Base-by-base conservation (phyloP, 345 rosid species). In the Arabis alpina region DNA sequence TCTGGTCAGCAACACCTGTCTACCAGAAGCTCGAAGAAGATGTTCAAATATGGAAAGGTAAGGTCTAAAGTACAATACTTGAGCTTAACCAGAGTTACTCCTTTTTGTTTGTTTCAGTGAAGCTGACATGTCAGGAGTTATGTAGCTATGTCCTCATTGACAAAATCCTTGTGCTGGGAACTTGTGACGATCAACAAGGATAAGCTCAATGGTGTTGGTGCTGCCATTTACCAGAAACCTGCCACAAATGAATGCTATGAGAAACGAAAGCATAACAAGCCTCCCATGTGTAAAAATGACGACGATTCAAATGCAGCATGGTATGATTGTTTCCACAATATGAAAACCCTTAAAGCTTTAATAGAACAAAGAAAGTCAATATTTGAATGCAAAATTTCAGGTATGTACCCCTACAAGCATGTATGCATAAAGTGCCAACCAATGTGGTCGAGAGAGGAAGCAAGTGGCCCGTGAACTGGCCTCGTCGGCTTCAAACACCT, bases 1-100 rank as follows among this genome's bases (percentile, higher is more conserved):
- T 88, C 10, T 94, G 99, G 98, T 91, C 99, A 30, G 97, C 98
- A 9, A 91, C 99, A 49, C 99, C 99, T 2, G 98, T 91, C 11
- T 94, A 94, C 75, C 96, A 84, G 61, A 91, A 76, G 73, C 80
- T 74, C 41, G 71, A 72, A 74, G 93, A 89, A 78, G 97, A 94
- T 77, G 82, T 80, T 5, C 76, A 79, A 75, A 94, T 91, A 58
- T 94, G 99, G 99, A 68, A 83, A 61, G 99, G n/a, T n/a, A n/a
- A n/a, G n/a, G n/a, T n/a, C n/a, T n/a, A n/a, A n/a, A n/a, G 99
- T 91, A 32, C 36, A 32, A 32, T 32, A 8, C 36, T 30, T 30
- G 23, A 62, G 13, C 48, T 41, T 28, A 24, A 40, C 24, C 10
- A 34, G 4, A 43, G 41, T 32, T 59, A 23, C 37, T 10, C 23